Conservation (phyloP, 2,329 filamentous ascomycete species). For the Penicillium verrucosum region DNA sequence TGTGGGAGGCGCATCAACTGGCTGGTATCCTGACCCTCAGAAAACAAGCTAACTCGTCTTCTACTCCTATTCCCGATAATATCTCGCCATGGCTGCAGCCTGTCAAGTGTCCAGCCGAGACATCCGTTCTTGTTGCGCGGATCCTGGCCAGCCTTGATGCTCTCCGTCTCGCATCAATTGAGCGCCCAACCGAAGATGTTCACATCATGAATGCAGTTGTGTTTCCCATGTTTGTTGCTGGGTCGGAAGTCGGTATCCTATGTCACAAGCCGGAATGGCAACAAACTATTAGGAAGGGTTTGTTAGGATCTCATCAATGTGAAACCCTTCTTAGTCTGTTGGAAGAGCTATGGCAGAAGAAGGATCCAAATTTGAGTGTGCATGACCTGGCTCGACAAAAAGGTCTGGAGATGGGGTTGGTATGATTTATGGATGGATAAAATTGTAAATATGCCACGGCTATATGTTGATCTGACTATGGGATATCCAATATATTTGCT, state of each 20-base stretch:
- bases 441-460: background rate
- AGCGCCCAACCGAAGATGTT: conserved; percentile 15
- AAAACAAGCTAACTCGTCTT: background rate
- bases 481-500: conserved; percentile 1
- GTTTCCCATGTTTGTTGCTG: conserved; percentile 27
- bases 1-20: conserved; percentile 31
- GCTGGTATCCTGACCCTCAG: conserved; percentile 28
- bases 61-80: background rate
- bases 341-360: conserved; percentile 25
- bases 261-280: conserved; percentile 17
- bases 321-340: conserved; percentile 18
- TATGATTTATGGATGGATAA: conserved; percentile 7
- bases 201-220: conserved; percentile 26
- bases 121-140: conserved; percentile 18
- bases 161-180: conserved; percentile 19
- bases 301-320: conserved; percentile 8
- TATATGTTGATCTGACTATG: background rate
- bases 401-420: conserved; percentile 27
- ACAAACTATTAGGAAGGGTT: conserved; percentile 13
- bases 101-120: conserved; percentile 10
- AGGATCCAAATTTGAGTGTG: conserved; percentile 14
- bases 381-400: conserved; percentile 21
- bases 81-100: conserved; percentile 5
- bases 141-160: conserved; percentile 28
- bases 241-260: conserved; percentile 17